Percentiles rank a stretch among this genome's conserved stretches.
These are phyloP conservation scores for Barnettozyma sp. DNA, from an alignment of 805 yeast genomes.

Conservation along the genomic window DNA sequence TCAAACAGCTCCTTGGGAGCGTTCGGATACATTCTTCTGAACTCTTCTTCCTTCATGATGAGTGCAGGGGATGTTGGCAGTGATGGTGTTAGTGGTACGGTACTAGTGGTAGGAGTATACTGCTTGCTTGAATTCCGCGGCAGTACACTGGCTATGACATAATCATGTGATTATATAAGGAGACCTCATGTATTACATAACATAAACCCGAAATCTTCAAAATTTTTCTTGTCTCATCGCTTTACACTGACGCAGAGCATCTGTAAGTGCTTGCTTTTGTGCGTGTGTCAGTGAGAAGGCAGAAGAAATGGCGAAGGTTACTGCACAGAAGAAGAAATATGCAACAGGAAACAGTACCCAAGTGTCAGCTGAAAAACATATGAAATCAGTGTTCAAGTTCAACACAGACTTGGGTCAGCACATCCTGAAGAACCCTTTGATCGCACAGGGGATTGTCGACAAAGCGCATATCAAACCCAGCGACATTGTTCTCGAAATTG, in stretches of 20 bases:
- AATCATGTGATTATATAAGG: neutral
- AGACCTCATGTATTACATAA: neutral
- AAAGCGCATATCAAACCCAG: conserved; percentile 90
- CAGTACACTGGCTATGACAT: too few relatives aligned
- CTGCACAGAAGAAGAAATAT: conserved; percentile 57
- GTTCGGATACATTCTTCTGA: conserved; percentile 18
- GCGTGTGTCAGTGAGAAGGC: too few relatives aligned
- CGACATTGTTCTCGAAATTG: conserved; percentile 91
- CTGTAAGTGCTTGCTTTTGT: too few relatives aligned
- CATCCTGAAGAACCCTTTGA: conserved; percentile 89
- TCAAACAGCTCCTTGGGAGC: conserved; percentile 18
- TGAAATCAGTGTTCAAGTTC: conserved; percentile 87
- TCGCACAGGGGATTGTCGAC: conserved; percentile 97
- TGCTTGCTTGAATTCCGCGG: too few relatives aligned
- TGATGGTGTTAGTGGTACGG: too few relatives aligned
- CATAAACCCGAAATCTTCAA: too few relatives aligned
- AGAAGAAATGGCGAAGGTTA: conserved; percentile 27
- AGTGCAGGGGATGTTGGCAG: neutral
- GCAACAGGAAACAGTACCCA: conserved; percentile 43
- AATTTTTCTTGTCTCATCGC: conserved; percentile 8
- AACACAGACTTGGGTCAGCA: conserved; percentile 97
- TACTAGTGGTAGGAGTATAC: too few relatives aligned
- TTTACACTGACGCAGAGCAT: too few relatives aligned
- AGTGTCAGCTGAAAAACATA: conserved; percentile 64
- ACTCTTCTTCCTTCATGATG: conserved; percentile 18